Percentiles rank a stretch among this genome's conserved stretches.
These are phyloP conservation scores for Yarrowia sp. DNA, from an alignment of 805 yeast genomes.

Conservation along the genomic window DNA sequence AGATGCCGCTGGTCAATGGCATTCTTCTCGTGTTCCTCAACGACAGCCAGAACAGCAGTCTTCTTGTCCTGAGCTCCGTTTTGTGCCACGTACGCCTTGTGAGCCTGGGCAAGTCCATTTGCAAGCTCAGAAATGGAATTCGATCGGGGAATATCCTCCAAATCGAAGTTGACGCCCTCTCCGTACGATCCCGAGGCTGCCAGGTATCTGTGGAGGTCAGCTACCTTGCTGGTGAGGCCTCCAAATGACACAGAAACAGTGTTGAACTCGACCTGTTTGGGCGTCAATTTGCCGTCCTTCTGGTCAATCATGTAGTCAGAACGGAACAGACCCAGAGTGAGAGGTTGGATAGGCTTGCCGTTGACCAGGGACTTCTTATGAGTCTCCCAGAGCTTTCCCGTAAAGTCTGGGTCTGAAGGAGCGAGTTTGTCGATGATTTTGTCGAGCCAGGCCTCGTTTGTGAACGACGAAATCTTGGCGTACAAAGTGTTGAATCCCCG, in stretches of 20 bases:
- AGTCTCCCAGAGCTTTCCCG: constrained; percentile 75
- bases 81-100: constrained; percentile 56
- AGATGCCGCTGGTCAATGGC: constrained; percentile 88
- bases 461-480: constrained; percentile 58
- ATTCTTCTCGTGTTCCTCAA: constrained; percentile 86
- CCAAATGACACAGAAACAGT: constrained; percentile 96
- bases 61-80: constrained; percentile 16
- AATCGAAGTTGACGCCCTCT: constrained; percentile 46
- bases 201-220: constrained; percentile 70
- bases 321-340: constrained; percentile 84
- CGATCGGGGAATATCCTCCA: constrained; percentile 67
- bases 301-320: constrained; percentile 74
- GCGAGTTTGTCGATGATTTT: constrained; percentile 57
- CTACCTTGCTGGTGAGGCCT: constrained; percentile 82
- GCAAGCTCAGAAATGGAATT: constrained; percentile 69
- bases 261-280: constrained; percentile 93
- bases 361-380: constrained; percentile 55
- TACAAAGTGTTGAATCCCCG: constrained; percentile 74
- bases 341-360: constrained; percentile 57
- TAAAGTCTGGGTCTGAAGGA: constrained; percentile 72
- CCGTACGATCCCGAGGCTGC: constrained; percentile 52
- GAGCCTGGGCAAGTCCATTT: constrained; percentile 71
- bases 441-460: constrained; percentile 69
- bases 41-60: constrained; percentile 69
- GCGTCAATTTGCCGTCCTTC: constrained; percentile 50